Conservation (phyloP, 805 yeast genomes). For the Yarrowia sp. region DNA sequence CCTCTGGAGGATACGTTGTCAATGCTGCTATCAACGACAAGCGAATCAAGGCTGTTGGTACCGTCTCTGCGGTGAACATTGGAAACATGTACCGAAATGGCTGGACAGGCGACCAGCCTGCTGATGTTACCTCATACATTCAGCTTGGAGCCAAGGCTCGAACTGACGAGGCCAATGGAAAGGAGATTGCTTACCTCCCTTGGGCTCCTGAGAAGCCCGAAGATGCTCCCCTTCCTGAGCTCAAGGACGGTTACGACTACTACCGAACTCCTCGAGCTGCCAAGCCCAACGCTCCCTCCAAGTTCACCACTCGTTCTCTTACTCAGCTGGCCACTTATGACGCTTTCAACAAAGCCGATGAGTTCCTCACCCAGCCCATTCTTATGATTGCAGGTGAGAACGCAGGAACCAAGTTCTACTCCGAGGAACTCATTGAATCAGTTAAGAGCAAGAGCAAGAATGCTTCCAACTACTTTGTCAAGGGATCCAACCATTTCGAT, state of each 20-base stretch:
- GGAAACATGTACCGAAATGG: constrained; percentile 27
- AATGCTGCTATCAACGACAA: constrained; percentile 28
- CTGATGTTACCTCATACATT: not conserved
- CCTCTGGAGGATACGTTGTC: constrained; percentile 29
- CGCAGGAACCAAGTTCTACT: not conserved
- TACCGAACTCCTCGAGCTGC: constrained; percentile 29
- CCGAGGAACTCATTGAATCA: not conserved
- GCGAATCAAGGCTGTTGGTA: constrained; percentile 30
- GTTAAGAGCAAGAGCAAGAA: not conserved
- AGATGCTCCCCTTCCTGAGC: constrained; percentile 4
- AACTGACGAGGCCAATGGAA: not conserved
- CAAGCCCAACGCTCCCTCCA: not conserved
- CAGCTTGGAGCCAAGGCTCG: not conserved
- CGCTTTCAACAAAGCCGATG: constrained; percentile 21
- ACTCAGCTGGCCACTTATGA: constrained; percentile 21
- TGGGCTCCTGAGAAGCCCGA: not conserved
- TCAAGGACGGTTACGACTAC: constrained; percentile 28
- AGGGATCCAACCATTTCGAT: constrained; percentile 23
- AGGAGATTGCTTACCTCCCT: not conserved
- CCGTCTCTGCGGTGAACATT: constrained; percentile 27
- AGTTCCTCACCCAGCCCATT: constrained; percentile 29
- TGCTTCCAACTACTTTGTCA: constrained; percentile 11
- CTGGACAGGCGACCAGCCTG: not conserved
- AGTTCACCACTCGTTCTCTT: not conserved
- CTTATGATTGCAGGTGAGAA: constrained; percentile 27